Percentiles rank a stretch among this genome's conserved stretches.
Conservation (phyloP, 495 filamentous ascomycete genomes). For the Glonium stellatum region DNA sequence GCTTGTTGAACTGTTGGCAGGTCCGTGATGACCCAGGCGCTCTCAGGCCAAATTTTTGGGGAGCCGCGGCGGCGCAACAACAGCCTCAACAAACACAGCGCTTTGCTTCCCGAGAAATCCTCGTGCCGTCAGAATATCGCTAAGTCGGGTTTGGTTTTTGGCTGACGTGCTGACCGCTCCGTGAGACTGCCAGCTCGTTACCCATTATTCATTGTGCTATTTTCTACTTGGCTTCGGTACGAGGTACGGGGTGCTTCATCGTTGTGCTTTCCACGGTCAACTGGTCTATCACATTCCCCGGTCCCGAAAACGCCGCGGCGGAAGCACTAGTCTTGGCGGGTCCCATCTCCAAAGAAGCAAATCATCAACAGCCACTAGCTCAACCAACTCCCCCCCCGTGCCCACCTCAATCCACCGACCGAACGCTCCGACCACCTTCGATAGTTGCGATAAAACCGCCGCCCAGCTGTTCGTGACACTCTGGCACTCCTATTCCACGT, state of each 20-base stretch:
- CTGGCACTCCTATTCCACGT: constrained; percentile 3
- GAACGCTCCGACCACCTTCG: neutral
- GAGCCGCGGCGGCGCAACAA: too few species aligned
- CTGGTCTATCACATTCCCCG: neutral
- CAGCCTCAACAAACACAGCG: too few species aligned
- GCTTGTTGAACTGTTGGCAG: neutral
- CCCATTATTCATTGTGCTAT: too few species aligned
- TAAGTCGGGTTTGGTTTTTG: too few species aligned
- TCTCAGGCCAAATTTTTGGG: too few species aligned
- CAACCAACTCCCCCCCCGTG: constrained; percentile 2
- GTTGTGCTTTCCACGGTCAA: neutral
- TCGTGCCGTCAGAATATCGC: too few species aligned
- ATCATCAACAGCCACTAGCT: neutral
- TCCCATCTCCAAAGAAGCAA: neutral
- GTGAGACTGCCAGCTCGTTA: too few species aligned
- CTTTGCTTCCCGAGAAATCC: too few species aligned
- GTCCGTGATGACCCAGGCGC: too few species aligned
- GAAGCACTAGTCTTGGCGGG: neutral
- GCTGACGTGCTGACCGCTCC: too few species aligned
- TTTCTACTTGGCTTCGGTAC: too few species aligned
- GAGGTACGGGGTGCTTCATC: neutral
- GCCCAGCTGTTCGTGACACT: neutral
- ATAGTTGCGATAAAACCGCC: neutral
- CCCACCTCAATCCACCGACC: neutral
- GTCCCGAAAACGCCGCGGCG: neutral